Percentiles rank a stretch among this genome's conserved stretches.
These are phyloP conservation scores for Exophiala lecanii-corni DNA, from an alignment of 2,329 filamentous ascomycete genomes.

Conservation along the genomic window DNA sequence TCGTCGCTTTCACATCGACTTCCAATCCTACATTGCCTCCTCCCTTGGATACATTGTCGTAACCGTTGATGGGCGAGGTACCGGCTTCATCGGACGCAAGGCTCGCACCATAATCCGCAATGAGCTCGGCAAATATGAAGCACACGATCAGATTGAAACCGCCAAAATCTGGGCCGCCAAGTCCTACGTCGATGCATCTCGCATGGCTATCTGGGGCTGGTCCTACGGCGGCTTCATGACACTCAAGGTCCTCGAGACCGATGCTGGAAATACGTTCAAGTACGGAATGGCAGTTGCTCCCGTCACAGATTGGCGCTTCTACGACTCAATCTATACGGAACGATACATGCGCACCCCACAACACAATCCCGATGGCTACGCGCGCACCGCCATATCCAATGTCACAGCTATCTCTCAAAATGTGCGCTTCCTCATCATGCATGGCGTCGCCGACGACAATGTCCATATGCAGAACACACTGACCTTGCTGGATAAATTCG, in stretches of 20 bases:
- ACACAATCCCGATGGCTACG: constrained; percentile 73
- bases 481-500: constrained; percentile 77
- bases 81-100: constrained; percentile 81
- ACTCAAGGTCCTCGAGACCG: constrained; percentile 87
- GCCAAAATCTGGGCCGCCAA: constrained; percentile 79
- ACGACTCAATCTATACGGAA: constrained; percentile 91
- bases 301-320: constrained; percentile 97
- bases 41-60: constrained; percentile 88
- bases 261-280: constrained; percentile 82
- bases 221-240: constrained; percentile 95
- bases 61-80: constrained; percentile 89
- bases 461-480: constrained; percentile 96
- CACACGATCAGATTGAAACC: constrained; percentile 84
- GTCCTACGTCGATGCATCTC: constrained; percentile 73
- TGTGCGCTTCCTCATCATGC: constrained; percentile 90
- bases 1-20: constrained; percentile 78
- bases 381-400: constrained; percentile 68
- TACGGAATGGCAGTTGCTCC: constrained; percentile 98
- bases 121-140: constrained; percentile 79
- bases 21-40: constrained; percentile 83
- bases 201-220: constrained; percentile 97
- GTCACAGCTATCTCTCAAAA: constrained; percentile 67
- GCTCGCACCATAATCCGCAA: constrained; percentile 77
- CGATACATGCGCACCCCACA: constrained; percentile 96
- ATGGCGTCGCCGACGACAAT: constrained; percentile 94